These are phyloP conservation scores for Aphelidium insulamus DNA, from an alignment of 371 early-diverging fungal species.

Conservation along the genomic window DNA sequence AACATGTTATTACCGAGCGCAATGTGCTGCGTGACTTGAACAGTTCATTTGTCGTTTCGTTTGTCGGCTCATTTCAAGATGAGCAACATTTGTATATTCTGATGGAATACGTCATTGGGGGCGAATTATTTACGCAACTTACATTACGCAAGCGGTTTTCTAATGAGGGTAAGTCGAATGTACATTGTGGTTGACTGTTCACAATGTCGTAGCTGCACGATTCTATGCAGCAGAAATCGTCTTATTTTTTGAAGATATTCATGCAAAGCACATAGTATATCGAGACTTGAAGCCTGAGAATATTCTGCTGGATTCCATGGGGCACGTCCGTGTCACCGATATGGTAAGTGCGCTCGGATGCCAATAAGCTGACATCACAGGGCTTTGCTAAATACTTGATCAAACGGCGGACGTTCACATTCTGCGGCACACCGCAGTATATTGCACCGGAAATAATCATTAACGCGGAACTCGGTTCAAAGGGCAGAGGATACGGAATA, in stretches of 20 bases:
- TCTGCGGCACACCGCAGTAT: slow-evolving; percentile 97
- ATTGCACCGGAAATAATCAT: slow-evolving; percentile 28
- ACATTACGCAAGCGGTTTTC: slow-evolving; percentile 69
- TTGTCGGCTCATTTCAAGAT: slow-evolving; percentile 82
- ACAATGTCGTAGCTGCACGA: no score
- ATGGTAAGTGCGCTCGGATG: slow-evolving; percentile 95
- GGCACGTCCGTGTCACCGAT: slow-evolving; percentile 95
- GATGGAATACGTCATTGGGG: slow-evolving; percentile 89
- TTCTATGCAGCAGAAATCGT: slow-evolving; percentile 54
- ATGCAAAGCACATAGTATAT: slow-evolving; percentile 76
- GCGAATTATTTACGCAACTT: slow-evolving; percentile 88
- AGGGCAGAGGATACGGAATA: slow-evolving; percentile 79
- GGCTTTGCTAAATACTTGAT: no score
- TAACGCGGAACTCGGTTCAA: no score
- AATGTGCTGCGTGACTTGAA: slow-evolving; percentile 63
- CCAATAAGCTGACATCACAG: slow-evolving; percentile 78
- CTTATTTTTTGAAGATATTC: slow-evolving; percentile 60
- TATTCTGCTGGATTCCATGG: slow-evolving; percentile 61
- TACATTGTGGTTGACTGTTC: no score
- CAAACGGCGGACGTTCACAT: slow-evolving; percentile 54
- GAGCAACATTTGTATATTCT: slow-evolving; percentile 73
- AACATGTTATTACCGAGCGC: slow-evolving; percentile 89
- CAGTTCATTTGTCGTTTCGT: slow-evolving; percentile 83
- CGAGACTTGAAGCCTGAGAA: slow-evolving; percentile 95
- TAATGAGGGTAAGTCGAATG: no score